Conservation (phyloP, 768 basidiomycete genomes). For the Hypsizygus marmoreus region DNA sequence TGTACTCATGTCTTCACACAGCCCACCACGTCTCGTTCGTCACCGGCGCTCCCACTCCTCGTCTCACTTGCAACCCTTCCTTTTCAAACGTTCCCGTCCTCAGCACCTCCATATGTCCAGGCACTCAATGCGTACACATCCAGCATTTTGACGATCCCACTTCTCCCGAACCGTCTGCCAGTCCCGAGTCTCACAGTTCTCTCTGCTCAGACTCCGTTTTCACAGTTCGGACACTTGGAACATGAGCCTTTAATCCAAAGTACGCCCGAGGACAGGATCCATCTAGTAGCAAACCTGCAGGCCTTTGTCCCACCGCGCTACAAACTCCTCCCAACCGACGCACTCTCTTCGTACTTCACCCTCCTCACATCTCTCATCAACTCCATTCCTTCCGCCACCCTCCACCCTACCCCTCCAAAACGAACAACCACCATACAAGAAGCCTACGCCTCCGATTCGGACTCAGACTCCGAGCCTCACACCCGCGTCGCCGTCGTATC, state of each 20-base stretch:
- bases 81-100: slow-evolving; percentile 31
- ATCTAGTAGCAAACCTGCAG: slow-evolving; percentile 74
- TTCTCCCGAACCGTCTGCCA: slow-evolving; percentile 77
- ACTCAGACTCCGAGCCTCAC: slow-evolving; percentile 32
- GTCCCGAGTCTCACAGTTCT: slow-evolving; percentile 62
- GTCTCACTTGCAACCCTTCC: slow-evolving; percentile 45
- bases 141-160: slow-evolving; percentile 68
- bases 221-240: slow-evolving; percentile 31
- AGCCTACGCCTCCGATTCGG: slow-evolving; percentile 40
- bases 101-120: slow-evolving; percentile 26
- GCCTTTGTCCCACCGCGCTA: slow-evolving; percentile 69
- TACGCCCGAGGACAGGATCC: slow-evolving; percentile 39
- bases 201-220: slow-evolving; percentile 62
- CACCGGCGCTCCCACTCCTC: slow-evolving; percentile 50
- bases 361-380: slow-evolving; percentile 55
- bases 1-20: slow-evolving; percentile 25
- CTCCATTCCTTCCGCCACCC: slow-evolving; percentile 49
- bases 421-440: slow-evolving; percentile 4
- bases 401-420: slow-evolving; percentile 44
- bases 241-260: slow-evolving; percentile 25
- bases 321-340: slow-evolving; percentile 40
- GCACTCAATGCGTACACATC: slow-evolving; percentile 46
- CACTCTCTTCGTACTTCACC: slow-evolving; percentile 54
- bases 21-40: slow-evolving; percentile 60
- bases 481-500: slow-evolving; percentile 40